Conservation (phyloP, 192 early-diverging fungal genomes). For the Lunasporangiospora selenospora region DNA sequence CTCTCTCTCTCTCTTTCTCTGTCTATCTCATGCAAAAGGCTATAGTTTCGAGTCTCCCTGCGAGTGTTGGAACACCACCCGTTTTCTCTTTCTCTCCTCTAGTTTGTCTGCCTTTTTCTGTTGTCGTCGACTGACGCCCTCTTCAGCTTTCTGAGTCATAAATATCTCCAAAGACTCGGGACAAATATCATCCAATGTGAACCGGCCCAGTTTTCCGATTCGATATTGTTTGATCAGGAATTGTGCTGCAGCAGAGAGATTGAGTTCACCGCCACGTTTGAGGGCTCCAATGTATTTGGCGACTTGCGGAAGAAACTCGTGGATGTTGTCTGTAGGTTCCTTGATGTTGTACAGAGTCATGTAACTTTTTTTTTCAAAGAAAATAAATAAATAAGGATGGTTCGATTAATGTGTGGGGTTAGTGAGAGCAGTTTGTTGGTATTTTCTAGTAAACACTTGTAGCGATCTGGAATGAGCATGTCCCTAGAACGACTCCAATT, state of each 20-base stretch:
- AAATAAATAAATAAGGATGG: not conserved
- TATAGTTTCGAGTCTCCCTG: too few species aligned
- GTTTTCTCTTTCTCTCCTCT: constrained; percentile 47
- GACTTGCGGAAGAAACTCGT: constrained; percentile 67
- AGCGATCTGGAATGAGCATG: not conserved
- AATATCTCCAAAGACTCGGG: constrained; percentile 55
- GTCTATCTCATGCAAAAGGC: too few species aligned
- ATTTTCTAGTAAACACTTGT: not conserved
- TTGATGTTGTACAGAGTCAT: constrained; percentile 58
- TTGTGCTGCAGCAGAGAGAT: constrained; percentile 69
- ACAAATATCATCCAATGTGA: constrained; percentile 85
- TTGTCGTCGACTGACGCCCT: constrained; percentile 46
- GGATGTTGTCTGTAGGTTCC: constrained; percentile 75
- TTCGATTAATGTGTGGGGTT: too few species aligned
- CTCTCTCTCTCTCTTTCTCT: too few species aligned
- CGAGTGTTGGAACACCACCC: too few species aligned
- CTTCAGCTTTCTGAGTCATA: constrained; percentile 43
- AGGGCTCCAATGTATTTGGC: constrained; percentile 72
- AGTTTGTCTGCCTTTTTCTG: constrained; percentile 57
- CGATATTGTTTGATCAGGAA: constrained; percentile 83
- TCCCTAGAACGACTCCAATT: too few species aligned
- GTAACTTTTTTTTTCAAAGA: constrained; percentile 49
- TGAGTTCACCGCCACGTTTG: constrained; percentile 68
- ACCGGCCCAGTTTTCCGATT: constrained; percentile 78
- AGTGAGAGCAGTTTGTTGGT: too few species aligned